Evolutionary conservation across 2,329 filamentous ascomycete genomes (phyloP), one percentile per base, ranked within the genome.

Genomic region (Fusarium miscanthi): DNA sequence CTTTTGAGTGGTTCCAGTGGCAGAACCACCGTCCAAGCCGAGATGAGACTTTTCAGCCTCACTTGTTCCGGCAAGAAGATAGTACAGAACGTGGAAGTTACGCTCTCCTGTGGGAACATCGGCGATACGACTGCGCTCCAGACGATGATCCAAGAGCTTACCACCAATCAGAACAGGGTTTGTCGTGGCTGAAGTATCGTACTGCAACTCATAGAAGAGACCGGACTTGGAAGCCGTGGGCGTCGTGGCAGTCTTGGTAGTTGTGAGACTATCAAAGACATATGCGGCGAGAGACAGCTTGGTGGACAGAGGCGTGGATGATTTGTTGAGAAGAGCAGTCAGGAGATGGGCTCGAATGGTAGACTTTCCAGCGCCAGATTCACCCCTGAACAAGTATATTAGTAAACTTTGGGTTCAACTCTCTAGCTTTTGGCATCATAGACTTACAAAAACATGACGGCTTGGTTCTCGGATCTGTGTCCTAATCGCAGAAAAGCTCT

Each of bases 71-170:
- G 95, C 93, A 35, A 99, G 85, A 8, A 99, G 89, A 81, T 99
- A 99, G 85, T 99, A 99, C 13, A 99, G 86, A 31, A 97, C 89
- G 82, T 99, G 96, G 80, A 98, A 98, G 81, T 96, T 98, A 48
- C 96, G 92, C 84, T 99, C 96, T 76, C 96, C 96, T 0, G 96
- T 97, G 2, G 96, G 96, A 0, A 98, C 95, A 43, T 94, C 90
- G 33, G 96, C 91, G 71, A 99, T 94, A 71, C 96, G 90, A 83
- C 94, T 97, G 63, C 96, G 88, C 83, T 99, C 96, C 52, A 99
- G 85, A 74, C 96, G 90, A 81, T 99, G 96, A 76, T 98, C 95
- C 48, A 99, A 87, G 21, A 99, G 87, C 83, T 99, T 98, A 76
- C 94, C 95, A 83, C 96, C 96, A 73, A 99, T 93, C 33, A 99